Base-by-base conservation (phyloP, 2,329 filamentous ascomycete species). In the Pseudogymnoascus sp. region DNA sequence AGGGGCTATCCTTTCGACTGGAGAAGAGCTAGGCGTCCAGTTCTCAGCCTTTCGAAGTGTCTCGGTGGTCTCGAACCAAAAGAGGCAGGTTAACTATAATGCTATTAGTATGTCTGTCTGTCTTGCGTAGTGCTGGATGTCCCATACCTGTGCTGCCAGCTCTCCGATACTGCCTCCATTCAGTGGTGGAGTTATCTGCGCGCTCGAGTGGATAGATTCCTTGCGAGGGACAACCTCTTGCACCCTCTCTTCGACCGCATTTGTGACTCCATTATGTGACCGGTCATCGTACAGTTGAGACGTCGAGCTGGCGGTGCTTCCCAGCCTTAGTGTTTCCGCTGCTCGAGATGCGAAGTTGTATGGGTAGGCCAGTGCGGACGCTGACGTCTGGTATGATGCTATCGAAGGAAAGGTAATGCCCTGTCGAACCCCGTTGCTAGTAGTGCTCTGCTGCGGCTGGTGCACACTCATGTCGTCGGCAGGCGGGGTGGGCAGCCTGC, bases 11-110 rank as follows among this genome's bases (percentile, higher is more conserved):
- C 83, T 78, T 63, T 82, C 77, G 57, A 84, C 73, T 36, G 78
- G 67, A 40, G 79, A 75, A 69, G 77, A 71, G 64, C 69, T 36
- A 36, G 64, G 73, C 67, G 69, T 71, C 67, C 67, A 78, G 73
- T 76, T 75, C 73, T 93, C 88, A 38, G 93, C 90, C 64, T 85
- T 82, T 69, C 89, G 84, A 15, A 97, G 79, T 21, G 89, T 88
- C n/a, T 88, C 83, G 47, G 90, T 88, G 15, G 89, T 89, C 76
- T 97, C 93, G 74, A 97, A 97, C 93, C 95, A 97, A 78, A 97
- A 97, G 13, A 99, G 82, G 73, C 93, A 97, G 11, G 93, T 96
- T 76, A 97, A 90, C 90, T 96, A 71, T 2, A 64, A 50, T 13
- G 17, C 31, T 60, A 42, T 73, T 62, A 73, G 68, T 63, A 57